Evolutionary conservation across 352 stramenopile species (phyloP).

Genomic region (Pythium dissimile): DNA sequence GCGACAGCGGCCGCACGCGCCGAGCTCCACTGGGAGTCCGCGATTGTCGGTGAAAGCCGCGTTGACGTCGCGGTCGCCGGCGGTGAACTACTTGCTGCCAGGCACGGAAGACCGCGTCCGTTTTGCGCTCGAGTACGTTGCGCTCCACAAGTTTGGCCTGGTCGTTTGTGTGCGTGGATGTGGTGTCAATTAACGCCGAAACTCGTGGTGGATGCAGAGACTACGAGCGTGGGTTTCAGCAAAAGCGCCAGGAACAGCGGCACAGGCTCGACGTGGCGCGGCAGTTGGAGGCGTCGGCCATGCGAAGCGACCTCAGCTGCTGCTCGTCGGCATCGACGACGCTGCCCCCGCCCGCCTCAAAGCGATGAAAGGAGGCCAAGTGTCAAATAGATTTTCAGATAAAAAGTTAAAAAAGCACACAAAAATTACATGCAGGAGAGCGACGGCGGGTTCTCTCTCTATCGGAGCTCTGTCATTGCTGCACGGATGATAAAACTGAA

Average conservation of each 20-base stretch:
- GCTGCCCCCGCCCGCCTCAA: not conserved
- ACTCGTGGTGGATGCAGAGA: no score
- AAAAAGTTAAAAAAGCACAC: not conserved
- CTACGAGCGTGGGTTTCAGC: conserved; percentile 23
- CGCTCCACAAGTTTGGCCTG: no score
- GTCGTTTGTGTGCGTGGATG: not conserved
- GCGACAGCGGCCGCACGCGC: conserved; percentile 6
- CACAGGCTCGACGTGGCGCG: not conserved
- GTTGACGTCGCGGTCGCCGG: conserved; percentile 60
- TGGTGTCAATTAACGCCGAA: no score
- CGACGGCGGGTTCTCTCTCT: not conserved
- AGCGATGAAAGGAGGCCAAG: conserved; percentile 1
- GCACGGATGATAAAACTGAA: no score
- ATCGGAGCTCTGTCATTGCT: not conserved
- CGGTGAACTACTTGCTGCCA: conserved; percentile 59
- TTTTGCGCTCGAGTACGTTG: conserved; percentile 37
- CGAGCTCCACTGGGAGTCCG: conserved; percentile 21
- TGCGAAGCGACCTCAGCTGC: conserved; percentile 12
- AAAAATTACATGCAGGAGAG: not conserved
- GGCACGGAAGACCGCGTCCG: conserved; percentile 61
- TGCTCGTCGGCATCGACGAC: conserved; percentile 5
- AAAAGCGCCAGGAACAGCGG: not conserved
- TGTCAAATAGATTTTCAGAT: conserved; percentile 1
- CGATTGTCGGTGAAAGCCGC: conserved; percentile 55
- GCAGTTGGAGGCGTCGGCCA: not conserved